Evolutionary conservation across 345 rosid species (phyloP), one percentile per base, ranked within the genome.

Genomic region (Citrus cavaleriei): DNA sequence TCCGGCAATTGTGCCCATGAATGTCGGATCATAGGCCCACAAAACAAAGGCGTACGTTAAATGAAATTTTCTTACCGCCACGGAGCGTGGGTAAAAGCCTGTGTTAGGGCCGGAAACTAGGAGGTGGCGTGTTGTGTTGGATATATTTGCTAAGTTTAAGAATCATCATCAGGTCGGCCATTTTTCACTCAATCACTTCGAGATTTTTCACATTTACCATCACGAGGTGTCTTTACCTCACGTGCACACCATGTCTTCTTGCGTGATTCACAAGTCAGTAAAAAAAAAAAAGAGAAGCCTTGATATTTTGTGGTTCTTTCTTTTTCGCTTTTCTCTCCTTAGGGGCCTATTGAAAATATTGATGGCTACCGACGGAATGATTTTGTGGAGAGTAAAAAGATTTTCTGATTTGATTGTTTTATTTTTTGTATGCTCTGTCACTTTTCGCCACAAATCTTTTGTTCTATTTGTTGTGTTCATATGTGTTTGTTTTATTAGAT

Each of bases 241-340:
- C 77, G 77, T 74, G 77, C 68, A 9, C 57, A 37, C 37, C 68
- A 73, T 73, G 35, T 38, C 60, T 73, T 18, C 5, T 73, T 59
- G 77, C 77, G 77, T 74, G 77, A 74, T 61, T 61, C 58, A 60
- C 77, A 74, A 74, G 77, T 37, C 67, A 35, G 62, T 37, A 32
- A 32, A 32, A 4, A 4, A 32, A 32, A 32, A 6, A 63, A 28
- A 28, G 67, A 63, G 7, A 3, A 46, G 51, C 51, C 51, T 12
- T 3, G 46, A 13, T 46, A 4, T 46, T 46, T 46, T 46, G 4
- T 46, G 51, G 51, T 12, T 12, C 51, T 46, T 12, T 13, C 51
- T 46, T 46, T 46, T 18, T 16, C 58, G 19, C 58, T 14, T 54
- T 54, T 54, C 58, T 16, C 22, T 54, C 7, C 18, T 46, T 0